Evolutionary conservation across 306 rosid genomes (phyloP).

Genomic region (Vicia sativa): DNA sequence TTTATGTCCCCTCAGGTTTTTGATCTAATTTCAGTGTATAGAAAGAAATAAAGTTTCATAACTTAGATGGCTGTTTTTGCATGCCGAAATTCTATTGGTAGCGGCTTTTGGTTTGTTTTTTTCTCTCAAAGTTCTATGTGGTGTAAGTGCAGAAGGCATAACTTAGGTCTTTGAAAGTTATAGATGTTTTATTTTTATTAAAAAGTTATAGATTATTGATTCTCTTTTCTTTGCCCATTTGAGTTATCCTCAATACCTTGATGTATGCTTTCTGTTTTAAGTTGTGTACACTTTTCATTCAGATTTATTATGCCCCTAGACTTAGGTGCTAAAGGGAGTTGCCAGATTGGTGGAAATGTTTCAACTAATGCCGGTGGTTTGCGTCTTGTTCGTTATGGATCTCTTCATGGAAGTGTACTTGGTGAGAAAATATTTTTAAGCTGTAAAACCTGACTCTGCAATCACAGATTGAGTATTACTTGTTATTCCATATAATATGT

Average conservation of each 20-base stretch:
- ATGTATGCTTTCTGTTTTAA: conserved; percentile 42
- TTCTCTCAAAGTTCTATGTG: conserved; percentile 1
- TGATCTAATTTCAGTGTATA: too few species aligned
- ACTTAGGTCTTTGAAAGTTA: conserved; percentile 31
- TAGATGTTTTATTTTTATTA: conserved; percentile 4
- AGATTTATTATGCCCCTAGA: conserved; percentile 98
- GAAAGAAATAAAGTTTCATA: too few species aligned
- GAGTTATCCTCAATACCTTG: conserved; percentile 26
- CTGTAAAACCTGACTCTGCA: background rate
- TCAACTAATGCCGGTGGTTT: conserved; percentile 99
- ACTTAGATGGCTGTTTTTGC: background rate
- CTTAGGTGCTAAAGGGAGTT: conserved; percentile 99
- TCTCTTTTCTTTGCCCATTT: conserved; percentile 28
- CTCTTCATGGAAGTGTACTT: conserved; percentile 91
- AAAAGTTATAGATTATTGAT: conserved; percentile 29
- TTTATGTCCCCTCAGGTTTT: too few species aligned
- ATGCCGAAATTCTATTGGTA: conserved; percentile 13
- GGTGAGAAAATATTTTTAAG: conserved; percentile 54
- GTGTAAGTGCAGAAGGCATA: conserved; percentile 15
- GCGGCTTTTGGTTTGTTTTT: conserved; percentile 19
- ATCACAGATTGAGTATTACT: conserved; percentile 27
- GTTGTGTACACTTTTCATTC: conserved; percentile 62
- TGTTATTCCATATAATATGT: conserved; percentile 27
- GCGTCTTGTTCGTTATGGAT: conserved; percentile 92
- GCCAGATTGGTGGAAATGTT: conserved; percentile 97